These are phyloP conservation scores for Saksenaea oblongispora DNA, from an alignment of 371 early-diverging fungal species.

Conservation along the genomic window DNA sequence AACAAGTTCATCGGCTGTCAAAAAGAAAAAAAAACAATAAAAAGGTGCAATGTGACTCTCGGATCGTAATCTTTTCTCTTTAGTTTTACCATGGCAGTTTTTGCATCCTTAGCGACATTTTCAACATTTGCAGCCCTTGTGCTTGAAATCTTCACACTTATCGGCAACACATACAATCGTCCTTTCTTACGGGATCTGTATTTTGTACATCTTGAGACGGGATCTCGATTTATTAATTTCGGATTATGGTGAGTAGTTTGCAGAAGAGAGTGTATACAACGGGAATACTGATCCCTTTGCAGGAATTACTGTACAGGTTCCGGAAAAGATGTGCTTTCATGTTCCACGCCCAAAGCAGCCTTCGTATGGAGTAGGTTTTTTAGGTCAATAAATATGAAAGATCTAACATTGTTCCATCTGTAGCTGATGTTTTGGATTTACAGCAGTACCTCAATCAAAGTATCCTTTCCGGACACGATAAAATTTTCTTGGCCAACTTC, in stretches of 20 bases:
- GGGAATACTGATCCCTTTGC: background rate
- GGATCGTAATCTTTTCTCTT: background rate
- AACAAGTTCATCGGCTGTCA: background rate
- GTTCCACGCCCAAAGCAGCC: conserved; percentile 25
- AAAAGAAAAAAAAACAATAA: background rate
- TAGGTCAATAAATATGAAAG: background rate
- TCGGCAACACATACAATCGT: conserved; percentile 23
- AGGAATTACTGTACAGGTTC: conserved; percentile 18
- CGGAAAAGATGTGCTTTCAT: conserved; percentile 13
- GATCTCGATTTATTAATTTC: conserved; percentile 11
- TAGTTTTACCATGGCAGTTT: conserved; percentile 3
- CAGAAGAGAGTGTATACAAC: background rate
- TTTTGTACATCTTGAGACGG: conserved; percentile 13
- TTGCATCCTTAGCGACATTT: conserved; percentile 9
- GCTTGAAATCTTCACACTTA: conserved; percentile 26
- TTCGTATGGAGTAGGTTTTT: conserved; percentile 26
- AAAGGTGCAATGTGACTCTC: background rate
- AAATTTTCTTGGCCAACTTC: conserved; percentile 37
- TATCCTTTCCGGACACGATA: conserved; percentile 9
- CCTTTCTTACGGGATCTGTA: conserved; percentile 23
- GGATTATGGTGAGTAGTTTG: conserved; percentile 24
- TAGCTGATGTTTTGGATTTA: conserved; percentile 9
- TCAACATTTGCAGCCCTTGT: conserved; percentile 16
- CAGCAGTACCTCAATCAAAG: conserved; percentile 1
- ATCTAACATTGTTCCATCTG: background rate